A percentile compares a stretch with the other conserved stretches of the same genome.
Evolutionary conservation across 805 yeast species (phyloP).

Genomic region (Cyberlindnera galapagoensis): DNA sequence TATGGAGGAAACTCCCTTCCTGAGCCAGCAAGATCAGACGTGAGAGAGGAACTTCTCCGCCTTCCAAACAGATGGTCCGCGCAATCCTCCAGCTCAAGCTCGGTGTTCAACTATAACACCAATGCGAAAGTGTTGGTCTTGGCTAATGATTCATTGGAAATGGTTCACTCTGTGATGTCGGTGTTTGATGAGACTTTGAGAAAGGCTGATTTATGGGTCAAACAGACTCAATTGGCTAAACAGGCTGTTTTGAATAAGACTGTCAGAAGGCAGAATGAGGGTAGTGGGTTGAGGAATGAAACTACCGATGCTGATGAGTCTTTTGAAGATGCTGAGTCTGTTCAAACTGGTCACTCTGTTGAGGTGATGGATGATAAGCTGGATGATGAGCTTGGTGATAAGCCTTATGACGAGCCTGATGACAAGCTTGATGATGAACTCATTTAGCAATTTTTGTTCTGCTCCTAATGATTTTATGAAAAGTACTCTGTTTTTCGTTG

Average conservation of each 20-base stretch:
- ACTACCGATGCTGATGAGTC: not conserved
- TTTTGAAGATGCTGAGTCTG: no score
- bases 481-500: no score
- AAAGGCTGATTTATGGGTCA: conserved; percentile 82
- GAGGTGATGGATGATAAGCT: no score
- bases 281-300: no score
- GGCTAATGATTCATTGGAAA: conserved; percentile 82
- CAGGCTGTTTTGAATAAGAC: conserved; percentile 23
- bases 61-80: conserved; percentile 72
- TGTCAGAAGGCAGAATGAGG: conserved; percentile 10
- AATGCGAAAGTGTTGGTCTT: conserved; percentile 72
- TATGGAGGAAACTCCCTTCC: conserved; percentile 73
- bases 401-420: conserved; percentile 1
- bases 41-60: conserved; percentile 68
- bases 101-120: conserved; percentile 27
- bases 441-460: no score
- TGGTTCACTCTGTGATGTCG: conserved; percentile 74
- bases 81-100: conserved; percentile 17
- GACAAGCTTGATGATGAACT: no score
- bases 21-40: conserved; percentile 72
- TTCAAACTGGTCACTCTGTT: no score
- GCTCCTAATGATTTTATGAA: no score
- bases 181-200: conserved; percentile 82
- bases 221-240: conserved; percentile 29
- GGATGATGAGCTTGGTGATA: no score